Evolutionary conservation across 345 rosid species (phyloP), one percentile per base, ranked within the genome.

Genomic region (Corymbia maculata): DNA sequence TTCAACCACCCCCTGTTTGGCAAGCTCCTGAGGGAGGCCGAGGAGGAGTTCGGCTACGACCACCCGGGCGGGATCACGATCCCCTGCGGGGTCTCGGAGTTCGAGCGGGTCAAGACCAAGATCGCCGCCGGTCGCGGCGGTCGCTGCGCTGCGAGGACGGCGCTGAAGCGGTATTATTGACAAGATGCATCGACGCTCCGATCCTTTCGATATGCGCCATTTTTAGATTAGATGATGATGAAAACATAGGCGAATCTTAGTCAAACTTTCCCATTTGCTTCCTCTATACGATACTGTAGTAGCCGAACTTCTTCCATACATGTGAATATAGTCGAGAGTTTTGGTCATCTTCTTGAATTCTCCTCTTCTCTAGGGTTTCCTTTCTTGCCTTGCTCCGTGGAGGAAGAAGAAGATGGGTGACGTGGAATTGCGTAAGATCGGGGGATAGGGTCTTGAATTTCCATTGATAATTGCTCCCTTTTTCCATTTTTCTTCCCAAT

Each of bases 1-100:
- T 93, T 96, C 88, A 98, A 98, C 91, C 99, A 98, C 90, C 99
- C 99, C 86, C 90, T 98, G 90, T 98, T 98, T 87, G 94, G 98
- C 82, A 92, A 94, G 92, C 92, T 98, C 26, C 90, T 98, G 85
- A 93, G 88, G 91, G 96, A 94, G 66, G 95, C 98, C 8, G 99
- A 97, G 79, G 90, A 93, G 89, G 99, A 95, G 89, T 98, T 94
- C 79, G 99, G 99, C 36, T 98, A 94, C 88, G 79, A 91, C 51
- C 99, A 96, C 75, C 90, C 93, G 88, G 99, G 99, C 10, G 98
- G 98, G 47, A 95, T 98, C 87, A 97, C 97, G 51, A 96, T 98
- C 36, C 99, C 99, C 86, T 97, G 99, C 92, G 89, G 90, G n/a
- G 94, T 91, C 89, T 93, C 98, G 47, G 99, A 98, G 89, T 98